Evolutionary conservation across 805 yeast genomes (phyloP).

Genomic region (Saturnispora hagleri): DNA sequence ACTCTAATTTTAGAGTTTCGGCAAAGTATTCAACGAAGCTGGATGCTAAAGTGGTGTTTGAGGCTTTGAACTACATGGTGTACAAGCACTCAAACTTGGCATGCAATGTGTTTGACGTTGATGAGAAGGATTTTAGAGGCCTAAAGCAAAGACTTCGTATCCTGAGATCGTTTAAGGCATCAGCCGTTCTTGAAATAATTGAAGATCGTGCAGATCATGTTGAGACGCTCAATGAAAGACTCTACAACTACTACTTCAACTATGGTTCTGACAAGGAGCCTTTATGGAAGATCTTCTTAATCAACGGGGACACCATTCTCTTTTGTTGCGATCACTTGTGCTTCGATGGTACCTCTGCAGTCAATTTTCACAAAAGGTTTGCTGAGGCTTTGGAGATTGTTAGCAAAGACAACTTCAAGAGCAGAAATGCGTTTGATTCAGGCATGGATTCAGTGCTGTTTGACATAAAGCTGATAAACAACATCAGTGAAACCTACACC

Average conservation of each 20-base stretch:
- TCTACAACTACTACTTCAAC: neutral
- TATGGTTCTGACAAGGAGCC: constrained; percentile 5
- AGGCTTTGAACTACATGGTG: constrained; percentile 10
- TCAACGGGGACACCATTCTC: constrained; percentile 9
- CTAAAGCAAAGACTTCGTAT: neutral
- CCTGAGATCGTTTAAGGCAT: constrained; percentile 3
- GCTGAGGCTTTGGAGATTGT: neutral
- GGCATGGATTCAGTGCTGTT: constrained; percentile 3
- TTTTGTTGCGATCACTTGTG: constrained; percentile 26
- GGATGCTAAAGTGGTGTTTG: constrained; percentile 1
- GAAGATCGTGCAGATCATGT: constrained; percentile 4
- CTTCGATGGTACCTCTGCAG: constrained; percentile 29
- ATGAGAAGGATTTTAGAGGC: neutral
- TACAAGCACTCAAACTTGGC: neutral
- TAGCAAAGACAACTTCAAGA: neutral
- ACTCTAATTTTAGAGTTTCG: constrained; percentile 7
- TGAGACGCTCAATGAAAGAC: constrained; percentile 2
- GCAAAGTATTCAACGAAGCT: constrained; percentile 1
- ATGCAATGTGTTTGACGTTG: neutral
- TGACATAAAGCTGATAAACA: neutral
- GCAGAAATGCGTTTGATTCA: neutral
- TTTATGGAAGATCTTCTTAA: constrained; percentile 14
- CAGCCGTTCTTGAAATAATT: constrained; percentile 16
- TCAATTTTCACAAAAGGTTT: constrained; percentile 24
- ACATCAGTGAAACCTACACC: neutral